phyloP scores from a whole-genome alignment of 331 rosid genomes.

The Rosa hybrid region DNA sequence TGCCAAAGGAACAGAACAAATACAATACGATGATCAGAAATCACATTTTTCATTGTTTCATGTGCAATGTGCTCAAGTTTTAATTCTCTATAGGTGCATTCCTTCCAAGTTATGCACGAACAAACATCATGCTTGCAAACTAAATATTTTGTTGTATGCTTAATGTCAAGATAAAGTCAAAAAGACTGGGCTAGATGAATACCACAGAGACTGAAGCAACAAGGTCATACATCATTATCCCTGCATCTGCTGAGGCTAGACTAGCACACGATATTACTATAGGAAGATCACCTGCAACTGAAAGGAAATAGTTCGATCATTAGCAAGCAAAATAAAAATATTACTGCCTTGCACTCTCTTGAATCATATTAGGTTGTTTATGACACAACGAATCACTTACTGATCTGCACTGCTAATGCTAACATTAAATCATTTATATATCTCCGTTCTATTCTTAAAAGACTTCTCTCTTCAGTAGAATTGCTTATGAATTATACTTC shows the following conservation, averaged over 20 bases:
- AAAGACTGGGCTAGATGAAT: constrained; percentile 37
- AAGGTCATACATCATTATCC: constrained; percentile 93
- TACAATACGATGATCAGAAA: neutral
- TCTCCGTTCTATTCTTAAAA: neutral
- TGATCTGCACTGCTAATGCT: neutral
- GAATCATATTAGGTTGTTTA: neutral
- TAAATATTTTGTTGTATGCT: neutral
- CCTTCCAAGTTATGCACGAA: neutral
- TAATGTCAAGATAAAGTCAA: neutral
- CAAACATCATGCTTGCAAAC: neutral
- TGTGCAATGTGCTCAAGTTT: neutral
- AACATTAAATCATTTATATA: neutral
- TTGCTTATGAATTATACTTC: too few relatives aligned
- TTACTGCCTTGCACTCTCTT: constrained; percentile 13
- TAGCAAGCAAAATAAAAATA: neutral
- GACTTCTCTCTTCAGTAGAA: neutral
- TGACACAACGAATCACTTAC: neutral
- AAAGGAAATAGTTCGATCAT: neutral
- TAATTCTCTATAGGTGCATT: neutral
- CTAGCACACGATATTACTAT: constrained; percentile 93
- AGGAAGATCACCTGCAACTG: constrained; percentile 79
- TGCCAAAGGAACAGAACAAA: too few relatives aligned
- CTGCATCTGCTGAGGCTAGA: constrained; percentile 96
- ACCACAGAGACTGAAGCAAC: constrained; percentile 93
- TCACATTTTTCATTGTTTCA: too few relatives aligned